Conservation (phyloP, 1,139 yeast genomes). For the Yamadazyma dendronema region DNA sequence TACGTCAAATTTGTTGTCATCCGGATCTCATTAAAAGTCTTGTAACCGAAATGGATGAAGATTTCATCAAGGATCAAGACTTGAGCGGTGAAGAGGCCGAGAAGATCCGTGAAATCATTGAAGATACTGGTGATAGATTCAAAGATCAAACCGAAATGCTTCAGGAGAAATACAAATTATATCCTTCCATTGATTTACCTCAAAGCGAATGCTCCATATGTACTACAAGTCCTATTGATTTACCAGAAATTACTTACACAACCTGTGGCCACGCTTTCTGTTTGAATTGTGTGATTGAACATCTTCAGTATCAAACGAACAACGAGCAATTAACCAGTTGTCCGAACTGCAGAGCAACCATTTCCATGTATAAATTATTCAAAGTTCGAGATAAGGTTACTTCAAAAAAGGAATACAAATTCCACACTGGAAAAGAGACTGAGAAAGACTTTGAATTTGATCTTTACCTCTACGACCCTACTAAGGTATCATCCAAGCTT, state of each 20-base stretch:
- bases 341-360: conserved; percentile 56
- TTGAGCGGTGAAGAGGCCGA: conserved; percentile 17
- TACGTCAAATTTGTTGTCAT: conserved; percentile 90
- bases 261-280: conserved; percentile 85
- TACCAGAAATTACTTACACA: conserved; percentile 61
- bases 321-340: conserved; percentile 37
- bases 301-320: conserved; percentile 48
- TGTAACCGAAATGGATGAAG: conserved; percentile 40
- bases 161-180: conserved; percentile 26
- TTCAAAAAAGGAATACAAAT: conserved; percentile 30
- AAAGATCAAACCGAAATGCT: conserved; percentile 31
- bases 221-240: conserved; percentile 59
- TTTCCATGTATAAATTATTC: conserved; percentile 45
- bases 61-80: conserved; percentile 21
- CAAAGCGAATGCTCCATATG: conserved; percentile 83
- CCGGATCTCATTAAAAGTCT: conserved; percentile 54
- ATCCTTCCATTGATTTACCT: conserved; percentile 25
- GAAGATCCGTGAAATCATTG: conserved; percentile 17
- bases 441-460: conserved; percentile 27
- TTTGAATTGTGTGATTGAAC: conserved; percentile 69
- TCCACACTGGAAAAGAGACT: conserved; percentile 28
- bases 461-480: conserved; percentile 47
- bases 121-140: conserved; percentile 29
- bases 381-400: conserved; percentile 32
- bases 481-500: conserved; percentile 67